Conservation (phyloP, 2,329 filamentous ascomycete species). For the Ampelomyces quisqualis region DNA sequence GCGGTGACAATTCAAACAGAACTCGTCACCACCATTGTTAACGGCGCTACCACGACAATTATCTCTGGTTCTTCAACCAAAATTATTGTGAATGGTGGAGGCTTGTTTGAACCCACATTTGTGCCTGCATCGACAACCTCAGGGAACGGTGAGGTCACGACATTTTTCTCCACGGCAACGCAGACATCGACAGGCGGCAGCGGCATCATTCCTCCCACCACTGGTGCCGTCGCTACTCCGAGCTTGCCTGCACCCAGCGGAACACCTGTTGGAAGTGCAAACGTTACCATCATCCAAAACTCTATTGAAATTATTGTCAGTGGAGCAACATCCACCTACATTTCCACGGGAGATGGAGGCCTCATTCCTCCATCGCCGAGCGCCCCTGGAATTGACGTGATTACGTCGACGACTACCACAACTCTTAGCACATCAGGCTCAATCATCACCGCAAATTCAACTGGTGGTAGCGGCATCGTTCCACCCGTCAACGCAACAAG, state of each 20-base stretch:
- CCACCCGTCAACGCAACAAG: slow-evolving; percentile 2
- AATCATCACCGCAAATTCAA: slow-evolving; percentile 5
- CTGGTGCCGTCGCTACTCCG: neutral
- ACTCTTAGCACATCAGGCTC: neutral
- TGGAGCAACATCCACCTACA: slow-evolving; percentile 1
- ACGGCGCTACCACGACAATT: slow-evolving; percentile 23
- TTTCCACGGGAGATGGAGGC: slow-evolving; percentile 8
- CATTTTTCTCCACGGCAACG: slow-evolving; percentile 23
- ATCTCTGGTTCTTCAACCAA: slow-evolving; percentile 25
- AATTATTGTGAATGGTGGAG: slow-evolving; percentile 16
- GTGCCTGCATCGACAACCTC: slow-evolving; percentile 30
- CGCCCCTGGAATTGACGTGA: neutral
- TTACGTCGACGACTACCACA: neutral
- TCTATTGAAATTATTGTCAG: slow-evolving; percentile 6
- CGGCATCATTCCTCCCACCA: slow-evolving; percentile 15
- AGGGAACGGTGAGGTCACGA: slow-evolving; percentile 22
- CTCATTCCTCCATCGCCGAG: slow-evolving; percentile 9
- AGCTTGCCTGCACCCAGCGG: neutral
- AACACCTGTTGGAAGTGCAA: neutral
- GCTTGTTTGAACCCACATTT: slow-evolving; percentile 17
- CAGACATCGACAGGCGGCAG: slow-evolving; percentile 17
- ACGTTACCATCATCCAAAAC: slow-evolving; percentile 1
- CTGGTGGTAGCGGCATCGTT: slow-evolving; percentile 11
- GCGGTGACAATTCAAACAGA: slow-evolving; percentile 11
- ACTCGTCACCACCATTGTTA: slow-evolving; percentile 27